Evolutionary conservation across 345 rosid genomes (phyloP).

Genomic region (Pugionium dolabratum): DNA sequence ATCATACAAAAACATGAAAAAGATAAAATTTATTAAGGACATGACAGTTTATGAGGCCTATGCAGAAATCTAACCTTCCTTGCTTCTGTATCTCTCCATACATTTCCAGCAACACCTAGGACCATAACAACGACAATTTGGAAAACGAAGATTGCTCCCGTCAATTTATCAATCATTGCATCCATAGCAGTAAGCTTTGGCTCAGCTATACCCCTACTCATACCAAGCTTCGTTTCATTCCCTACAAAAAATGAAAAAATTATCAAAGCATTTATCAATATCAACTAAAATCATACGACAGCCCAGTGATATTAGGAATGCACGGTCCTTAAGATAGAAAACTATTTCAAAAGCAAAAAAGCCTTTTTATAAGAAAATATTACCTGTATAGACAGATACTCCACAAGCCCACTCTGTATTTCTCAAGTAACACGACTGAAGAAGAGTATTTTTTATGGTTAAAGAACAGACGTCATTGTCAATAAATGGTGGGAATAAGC

Average conservation of each 20-base stretch:
- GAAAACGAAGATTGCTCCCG: slow-evolving; percentile 96
- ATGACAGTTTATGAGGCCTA: slow-evolving; percentile 6
- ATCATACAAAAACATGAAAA: slow-evolving; percentile 12
- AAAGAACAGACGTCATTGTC: slow-evolving; percentile 94
- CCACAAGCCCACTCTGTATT: slow-evolving; percentile 99
- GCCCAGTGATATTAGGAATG: slow-evolving; percentile 3
- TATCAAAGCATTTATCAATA: slow-evolving; percentile 8
- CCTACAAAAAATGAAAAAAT: slow-evolving; percentile 47
- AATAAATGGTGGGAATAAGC: slow-evolving; percentile 91
- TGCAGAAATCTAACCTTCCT: slow-evolving; percentile 60
- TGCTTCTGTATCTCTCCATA: slow-evolving; percentile 98
- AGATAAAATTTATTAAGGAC: background rate
- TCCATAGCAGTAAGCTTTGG: slow-evolving; percentile 99
- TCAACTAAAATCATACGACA: slow-evolving; percentile 15
- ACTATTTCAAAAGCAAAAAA: slow-evolving; percentile 3
- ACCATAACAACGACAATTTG: slow-evolving; percentile 96
- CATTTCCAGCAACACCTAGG: slow-evolving; percentile 93
- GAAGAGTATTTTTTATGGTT: slow-evolving; percentile 89
- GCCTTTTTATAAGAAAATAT: slow-evolving; percentile 19
- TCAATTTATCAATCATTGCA: slow-evolving; percentile 99
- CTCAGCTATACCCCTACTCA: slow-evolving; percentile 96
- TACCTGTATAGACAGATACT: slow-evolving; percentile 94
- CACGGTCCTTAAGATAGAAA: slow-evolving; percentile 6
- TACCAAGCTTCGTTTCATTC: slow-evolving; percentile 96
- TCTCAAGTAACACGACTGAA: slow-evolving; percentile 94